Conservation (phyloP, 345 rosid species). For the Bruguiera gymnorhiza region DNA sequence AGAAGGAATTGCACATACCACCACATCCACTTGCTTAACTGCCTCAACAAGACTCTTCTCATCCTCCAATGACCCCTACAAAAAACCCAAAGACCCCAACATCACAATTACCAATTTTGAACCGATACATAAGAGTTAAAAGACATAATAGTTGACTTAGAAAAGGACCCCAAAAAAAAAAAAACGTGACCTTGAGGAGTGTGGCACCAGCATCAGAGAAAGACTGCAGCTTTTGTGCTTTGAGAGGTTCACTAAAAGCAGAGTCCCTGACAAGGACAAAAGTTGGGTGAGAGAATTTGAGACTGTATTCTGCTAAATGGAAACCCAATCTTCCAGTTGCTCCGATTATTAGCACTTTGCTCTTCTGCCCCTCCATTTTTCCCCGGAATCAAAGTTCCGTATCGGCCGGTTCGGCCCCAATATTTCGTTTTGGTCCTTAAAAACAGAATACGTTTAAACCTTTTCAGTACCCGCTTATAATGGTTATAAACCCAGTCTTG, state of each 20-base stretch:
- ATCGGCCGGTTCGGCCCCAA: too few species aligned
- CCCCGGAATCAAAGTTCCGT: neutral
- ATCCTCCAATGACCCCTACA: conserved; percentile 73
- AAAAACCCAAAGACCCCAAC: neutral
- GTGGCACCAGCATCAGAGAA: conserved; percentile 53
- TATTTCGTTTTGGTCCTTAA: too few species aligned
- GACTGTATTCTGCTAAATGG: conserved; percentile 49
- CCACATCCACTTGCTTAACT: conserved; percentile 68
- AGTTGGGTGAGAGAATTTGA: conserved; percentile 52
- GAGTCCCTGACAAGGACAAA: conserved; percentile 55
- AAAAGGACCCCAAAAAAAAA: neutral
- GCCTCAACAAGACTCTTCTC: conserved; percentile 60
- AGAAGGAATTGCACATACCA: conserved; percentile 68
- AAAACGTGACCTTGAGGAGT: conserved; percentile 46
- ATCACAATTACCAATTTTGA: neutral
- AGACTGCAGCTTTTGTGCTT: conserved; percentile 37
- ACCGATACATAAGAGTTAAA: neutral
- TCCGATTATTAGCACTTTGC: conserved; percentile 67
- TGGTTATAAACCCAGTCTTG: too few species aligned
- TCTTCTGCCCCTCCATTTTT: conserved; percentile 32
- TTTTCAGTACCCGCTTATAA: too few species aligned
- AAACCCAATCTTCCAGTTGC: conserved; percentile 67
- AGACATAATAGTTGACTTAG: too few species aligned
- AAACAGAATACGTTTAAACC: too few species aligned
- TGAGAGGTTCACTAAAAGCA: conserved; percentile 44